These are phyloP conservation scores for Trichoderma erinaceum DNA, from an alignment of 495 filamentous ascomycete genomes.

Conservation along the genomic window DNA sequence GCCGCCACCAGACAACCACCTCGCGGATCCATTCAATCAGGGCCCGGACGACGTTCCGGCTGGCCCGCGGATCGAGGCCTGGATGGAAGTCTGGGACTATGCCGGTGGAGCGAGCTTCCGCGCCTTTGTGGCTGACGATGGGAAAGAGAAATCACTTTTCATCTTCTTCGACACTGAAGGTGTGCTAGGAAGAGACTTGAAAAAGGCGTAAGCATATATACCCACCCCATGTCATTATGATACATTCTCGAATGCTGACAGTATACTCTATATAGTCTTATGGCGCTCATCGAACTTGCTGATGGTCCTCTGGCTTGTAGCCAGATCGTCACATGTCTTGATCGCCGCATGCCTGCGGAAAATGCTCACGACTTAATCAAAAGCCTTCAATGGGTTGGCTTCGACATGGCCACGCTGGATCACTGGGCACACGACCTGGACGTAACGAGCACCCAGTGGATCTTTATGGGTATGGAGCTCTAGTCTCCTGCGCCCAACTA, in stretches of 20 bases:
- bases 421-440: conserved; percentile 56
- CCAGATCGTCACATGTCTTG: conserved; percentile 73
- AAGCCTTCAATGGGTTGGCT: conserved; percentile 89
- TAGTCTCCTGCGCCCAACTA: conserved; percentile 28
- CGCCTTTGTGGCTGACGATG: conserved; percentile 65
- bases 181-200: conserved; percentile 66
- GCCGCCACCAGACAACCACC: conserved; percentile 25
- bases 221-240: conserved; percentile 14
- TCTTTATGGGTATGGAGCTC: conserved; percentile 81
- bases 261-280: conserved; percentile 51
- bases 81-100: conserved; percentile 87
- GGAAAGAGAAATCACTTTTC: conserved; percentile 68
- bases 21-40: conserved; percentile 24
- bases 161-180: conserved; percentile 70
- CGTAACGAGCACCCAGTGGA: conserved; percentile 64
- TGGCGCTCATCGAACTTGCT: conserved; percentile 86
- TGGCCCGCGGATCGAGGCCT: conserved; percentile 34
- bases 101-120: conserved; percentile 73
- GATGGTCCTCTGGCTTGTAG: conserved; percentile 64
- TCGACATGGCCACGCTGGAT: conserved; percentile 70
- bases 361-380: conserved; percentile 60
- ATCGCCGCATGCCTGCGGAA: conserved; percentile 54
- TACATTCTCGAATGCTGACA: conserved; percentile 6
- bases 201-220: conserved; percentile 69
- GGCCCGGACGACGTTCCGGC: conserved; percentile 15